These are phyloP conservation scores for Eimeria maxima DNA, from an alignment of 169 alveolate genomes.

Conservation along the genomic window DNA sequence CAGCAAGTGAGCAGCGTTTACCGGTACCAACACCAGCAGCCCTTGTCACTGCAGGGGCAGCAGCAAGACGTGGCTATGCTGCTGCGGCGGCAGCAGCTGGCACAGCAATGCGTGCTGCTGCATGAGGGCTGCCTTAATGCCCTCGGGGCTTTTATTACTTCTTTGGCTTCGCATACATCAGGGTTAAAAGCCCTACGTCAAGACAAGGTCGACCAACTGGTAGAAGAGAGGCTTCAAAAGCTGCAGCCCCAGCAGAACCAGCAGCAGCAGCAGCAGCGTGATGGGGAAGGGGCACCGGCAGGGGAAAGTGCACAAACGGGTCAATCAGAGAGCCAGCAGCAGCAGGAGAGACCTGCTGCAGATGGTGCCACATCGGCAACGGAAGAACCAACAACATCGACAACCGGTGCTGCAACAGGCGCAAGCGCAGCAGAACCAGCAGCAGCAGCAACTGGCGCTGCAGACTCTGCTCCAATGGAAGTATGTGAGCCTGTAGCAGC, in stretches of 20 bases:
- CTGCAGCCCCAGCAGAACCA: background rate
- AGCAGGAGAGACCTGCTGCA: constrained; percentile 45
- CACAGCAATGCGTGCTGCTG: constrained; percentile 72
- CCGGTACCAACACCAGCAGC: too few species aligned
- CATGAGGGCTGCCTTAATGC: constrained; percentile 70
- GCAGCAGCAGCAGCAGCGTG: constrained; percentile 9
- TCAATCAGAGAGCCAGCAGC: background rate
- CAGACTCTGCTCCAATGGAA: background rate
- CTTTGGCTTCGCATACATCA: constrained; percentile 69
- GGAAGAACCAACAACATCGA: constrained; percentile 8
- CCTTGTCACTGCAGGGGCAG: background rate
- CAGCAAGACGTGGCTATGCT: constrained; percentile 1
- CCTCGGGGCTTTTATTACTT: constrained; percentile 69
- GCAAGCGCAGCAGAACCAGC: too few species aligned
- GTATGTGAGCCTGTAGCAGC: background rate
- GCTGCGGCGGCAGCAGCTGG: constrained; percentile 72
- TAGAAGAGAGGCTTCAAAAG: background rate
- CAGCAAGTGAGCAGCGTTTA: too few species aligned
- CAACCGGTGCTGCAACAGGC: background rate
- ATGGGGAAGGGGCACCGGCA: background rate
- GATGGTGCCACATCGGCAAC: background rate
- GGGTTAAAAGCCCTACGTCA: constrained; percentile 34
- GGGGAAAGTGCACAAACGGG: background rate
- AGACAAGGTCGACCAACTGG: constrained; percentile 9
- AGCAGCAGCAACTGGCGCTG: background rate